These are phyloP conservation scores for Pistacia atlantica DNA, from an alignment of 345 rosid genomes.

Conservation along the genomic window DNA sequence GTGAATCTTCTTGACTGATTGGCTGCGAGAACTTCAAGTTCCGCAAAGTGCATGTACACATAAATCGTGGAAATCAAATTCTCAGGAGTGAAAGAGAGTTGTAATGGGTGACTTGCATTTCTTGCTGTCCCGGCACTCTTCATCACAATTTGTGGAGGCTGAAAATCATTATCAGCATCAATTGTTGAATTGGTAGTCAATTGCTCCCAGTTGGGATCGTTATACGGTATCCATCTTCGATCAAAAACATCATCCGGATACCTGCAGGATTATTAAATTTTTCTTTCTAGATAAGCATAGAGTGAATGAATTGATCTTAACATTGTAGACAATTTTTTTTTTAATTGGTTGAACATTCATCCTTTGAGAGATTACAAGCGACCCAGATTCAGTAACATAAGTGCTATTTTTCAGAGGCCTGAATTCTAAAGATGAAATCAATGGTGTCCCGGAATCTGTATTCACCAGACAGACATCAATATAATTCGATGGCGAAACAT, in stretches of 20 bases:
- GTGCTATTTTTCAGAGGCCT: slow-evolving; percentile 13
- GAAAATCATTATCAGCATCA: slow-evolving; percentile 11
- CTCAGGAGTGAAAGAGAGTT: slow-evolving; percentile 18
- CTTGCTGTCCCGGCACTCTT: slow-evolving; percentile 38
- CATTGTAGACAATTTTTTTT: too few species aligned
- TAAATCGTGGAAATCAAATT: slow-evolving; percentile 34
- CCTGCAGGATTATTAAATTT: too few species aligned
- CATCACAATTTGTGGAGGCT: slow-evolving; percentile 39
- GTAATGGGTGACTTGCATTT: slow-evolving; percentile 26
- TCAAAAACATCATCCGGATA: too few species aligned
- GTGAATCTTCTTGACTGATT: slow-evolving; percentile 48
- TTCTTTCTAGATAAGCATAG: too few species aligned
- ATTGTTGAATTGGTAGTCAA: neutral
- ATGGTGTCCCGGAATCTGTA: slow-evolving; percentile 43
- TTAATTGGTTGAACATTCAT: slow-evolving; percentile 22
- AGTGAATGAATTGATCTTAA: too few species aligned
- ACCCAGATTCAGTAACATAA: slow-evolving; percentile 20
- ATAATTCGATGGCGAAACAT: too few species aligned
- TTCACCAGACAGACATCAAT: slow-evolving; percentile 35
- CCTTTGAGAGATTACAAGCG: slow-evolving; percentile 18
- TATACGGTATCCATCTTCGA: too few species aligned
- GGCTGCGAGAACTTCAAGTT: slow-evolving; percentile 37
- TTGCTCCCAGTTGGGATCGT: too few species aligned
- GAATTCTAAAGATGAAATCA: neutral
- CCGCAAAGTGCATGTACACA: slow-evolving; percentile 54